Percentiles rank a stretch among this genome's conserved stretches.
Conservation (phyloP, 257 asterid genomes). For the Ligustrum vulgare region DNA sequence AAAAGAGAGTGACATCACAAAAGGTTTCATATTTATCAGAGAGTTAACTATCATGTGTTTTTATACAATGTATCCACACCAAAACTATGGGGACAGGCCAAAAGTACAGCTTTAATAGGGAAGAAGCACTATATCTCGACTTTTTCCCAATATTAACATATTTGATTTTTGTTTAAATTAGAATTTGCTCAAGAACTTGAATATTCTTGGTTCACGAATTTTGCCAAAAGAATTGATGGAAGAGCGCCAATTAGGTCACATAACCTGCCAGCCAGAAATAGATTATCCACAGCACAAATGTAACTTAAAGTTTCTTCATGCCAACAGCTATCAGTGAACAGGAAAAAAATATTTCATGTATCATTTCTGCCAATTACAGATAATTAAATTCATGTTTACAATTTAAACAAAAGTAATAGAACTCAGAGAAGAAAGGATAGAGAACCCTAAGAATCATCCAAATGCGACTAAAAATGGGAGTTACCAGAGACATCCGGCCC, state of each 20-base stretch:
- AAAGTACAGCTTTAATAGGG: background rate
- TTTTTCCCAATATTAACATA: background rate
- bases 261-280: background rate
- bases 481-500: slow-evolving; percentile 69
- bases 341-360: background rate
- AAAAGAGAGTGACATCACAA: background rate
- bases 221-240: background rate
- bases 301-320: background rate
- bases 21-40: background rate
- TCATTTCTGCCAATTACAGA: slow-evolving; percentile 9
- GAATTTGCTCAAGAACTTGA: background rate
- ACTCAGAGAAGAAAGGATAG: background rate
- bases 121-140: background rate
- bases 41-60: background rate
- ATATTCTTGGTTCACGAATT: background rate
- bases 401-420: background rate
- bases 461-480: slow-evolving; percentile 2
- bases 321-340: background rate
- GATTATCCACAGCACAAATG: background rate
- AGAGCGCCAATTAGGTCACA: background rate
- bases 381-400: background rate
- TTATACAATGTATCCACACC: background rate
- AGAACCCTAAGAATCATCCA: background rate
- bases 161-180: background rate
- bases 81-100: background rate